Base-by-base conservation (phyloP, 805 yeast genomes). In the Pichia rugopelliculosa region DNA sequence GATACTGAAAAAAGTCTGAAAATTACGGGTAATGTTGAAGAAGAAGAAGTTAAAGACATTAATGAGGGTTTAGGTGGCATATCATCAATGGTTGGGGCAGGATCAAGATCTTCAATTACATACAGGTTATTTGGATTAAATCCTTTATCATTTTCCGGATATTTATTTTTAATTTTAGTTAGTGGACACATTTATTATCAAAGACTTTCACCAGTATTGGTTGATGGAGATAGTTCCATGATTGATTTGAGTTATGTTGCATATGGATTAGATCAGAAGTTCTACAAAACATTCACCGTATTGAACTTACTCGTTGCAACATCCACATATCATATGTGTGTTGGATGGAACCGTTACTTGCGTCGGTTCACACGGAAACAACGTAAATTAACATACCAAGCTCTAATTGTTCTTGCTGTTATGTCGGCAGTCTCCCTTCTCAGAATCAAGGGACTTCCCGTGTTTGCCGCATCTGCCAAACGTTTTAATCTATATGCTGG, bases 41-140 rank as follows among this genome's bases (percentile, higher is more conserved):
- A 61, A 27, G 56, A 56, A 45, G 54, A 45, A 38, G 56, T 51
- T 22, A 48, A 43, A 37, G 67, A 66, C 33, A 61, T 75, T 26
- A 77, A 75, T 46, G 68, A 71, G 44, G 87, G 87, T 0, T 62
- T 82, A n/a, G 83, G 83, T 7, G 87, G 87, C 1, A 66, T 82
- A 39, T 63, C 75, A 2, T 68, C 77, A n/a, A 50, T 78, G 10
- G 53, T 80, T 15, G 86, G 86, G 0, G 59, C 77, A 20, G 85
- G 84, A 1, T 64, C 74, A 23, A 69, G 73, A 51, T 70, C 65
- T 49, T 73, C 82, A 6, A 59, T 70, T 47, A 68, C 75, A 6
- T 69, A 71, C 17, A 62, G 69, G 42, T 57, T 55, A 36, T 57
- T 76, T 11, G 82, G 83, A 0, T 51, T 76, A 6, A 65, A 84